Conservation (phyloP, 345 rosid genomes). For the Lumnitzera littorea region DNA sequence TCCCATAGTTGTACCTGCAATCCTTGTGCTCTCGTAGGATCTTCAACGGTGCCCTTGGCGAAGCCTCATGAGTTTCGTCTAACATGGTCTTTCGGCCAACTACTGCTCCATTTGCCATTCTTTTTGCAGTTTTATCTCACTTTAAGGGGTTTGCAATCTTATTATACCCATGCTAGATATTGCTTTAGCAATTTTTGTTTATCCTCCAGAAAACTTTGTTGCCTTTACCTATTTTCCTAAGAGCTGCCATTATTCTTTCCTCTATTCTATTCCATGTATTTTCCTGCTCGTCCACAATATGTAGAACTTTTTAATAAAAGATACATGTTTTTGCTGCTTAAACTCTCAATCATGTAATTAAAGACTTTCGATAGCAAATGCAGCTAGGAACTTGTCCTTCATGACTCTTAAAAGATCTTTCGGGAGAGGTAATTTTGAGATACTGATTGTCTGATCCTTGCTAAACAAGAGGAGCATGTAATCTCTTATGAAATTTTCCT, state of each 20-base stretch:
- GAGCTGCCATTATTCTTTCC: slow-evolving; percentile 5
- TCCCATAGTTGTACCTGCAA: slow-evolving; percentile 54
- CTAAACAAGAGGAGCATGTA: slow-evolving; percentile 44
- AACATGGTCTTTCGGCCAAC: slow-evolving; percentile 36
- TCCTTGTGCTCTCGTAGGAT: slow-evolving; percentile 71
- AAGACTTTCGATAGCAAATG: slow-evolving; percentile 43
- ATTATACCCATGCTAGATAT: slow-evolving; percentile 17
- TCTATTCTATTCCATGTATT: slow-evolving; percentile 24
- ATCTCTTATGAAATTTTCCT: slow-evolving; percentile 38
- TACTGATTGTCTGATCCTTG: slow-evolving; percentile 25
- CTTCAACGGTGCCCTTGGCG: slow-evolving; percentile 59
- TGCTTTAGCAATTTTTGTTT: slow-evolving; percentile 19
- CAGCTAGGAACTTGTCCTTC: slow-evolving; percentile 19
- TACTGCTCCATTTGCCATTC: slow-evolving; percentile 19
- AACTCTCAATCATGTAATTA: slow-evolving; percentile 47
- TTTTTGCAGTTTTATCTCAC: slow-evolving; percentile 31
- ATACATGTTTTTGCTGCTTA: slow-evolving; percentile 31
- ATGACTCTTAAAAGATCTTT: slow-evolving; percentile 19
- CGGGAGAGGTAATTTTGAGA: slow-evolving; percentile 14
- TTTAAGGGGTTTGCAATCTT: slow-evolving; percentile 28
- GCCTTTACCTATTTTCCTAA: slow-evolving; percentile 7
- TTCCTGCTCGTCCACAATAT: slow-evolving; percentile 36
- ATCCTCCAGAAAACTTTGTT: slow-evolving; percentile 18
- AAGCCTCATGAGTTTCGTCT: slow-evolving; percentile 52
- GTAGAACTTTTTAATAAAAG: slow-evolving; percentile 38